Conservation (phyloP, 495 filamentous ascomycete species). For the Talaromyces wortmannii region DNA sequence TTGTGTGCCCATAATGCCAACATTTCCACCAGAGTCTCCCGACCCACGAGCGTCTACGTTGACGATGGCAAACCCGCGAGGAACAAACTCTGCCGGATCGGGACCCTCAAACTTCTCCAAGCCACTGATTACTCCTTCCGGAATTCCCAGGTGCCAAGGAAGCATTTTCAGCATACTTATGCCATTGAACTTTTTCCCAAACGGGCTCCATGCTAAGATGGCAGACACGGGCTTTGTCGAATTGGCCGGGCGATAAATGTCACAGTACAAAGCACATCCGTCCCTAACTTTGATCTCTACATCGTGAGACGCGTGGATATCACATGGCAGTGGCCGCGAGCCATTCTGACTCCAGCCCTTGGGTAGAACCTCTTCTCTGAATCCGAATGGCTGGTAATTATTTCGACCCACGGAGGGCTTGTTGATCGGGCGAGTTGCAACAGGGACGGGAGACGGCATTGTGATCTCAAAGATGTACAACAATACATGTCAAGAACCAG, state of each 20-base stretch:
- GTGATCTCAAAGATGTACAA: not conserved
- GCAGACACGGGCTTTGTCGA: conserved; percentile 19
- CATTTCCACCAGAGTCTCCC: conserved; percentile 26
- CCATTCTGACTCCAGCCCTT: conserved; percentile 19
- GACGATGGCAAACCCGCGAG: conserved; percentile 35
- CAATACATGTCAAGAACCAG: too few relatives aligned
- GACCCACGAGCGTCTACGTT: conserved; percentile 36
- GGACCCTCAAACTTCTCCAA: conserved; percentile 39
- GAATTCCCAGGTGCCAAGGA: conserved; percentile 11
- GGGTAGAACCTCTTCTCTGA: not conserved
- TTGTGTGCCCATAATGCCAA: conserved; percentile 33
- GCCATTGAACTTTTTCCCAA: conserved; percentile 26
- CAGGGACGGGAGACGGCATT: not conserved
- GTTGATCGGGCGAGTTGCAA: not conserved
- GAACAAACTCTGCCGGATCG: conserved; percentile 33
- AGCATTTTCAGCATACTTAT: conserved; percentile 15
- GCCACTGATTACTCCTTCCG: conserved; percentile 7
- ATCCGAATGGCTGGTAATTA: not conserved
- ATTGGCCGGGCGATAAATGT: conserved; percentile 25
- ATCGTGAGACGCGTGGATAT: conserved; percentile 19
- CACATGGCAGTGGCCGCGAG: conserved; percentile 10
- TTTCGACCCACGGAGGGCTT: not conserved
- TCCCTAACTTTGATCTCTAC: conserved; percentile 23
- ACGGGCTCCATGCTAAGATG: conserved; percentile 25
- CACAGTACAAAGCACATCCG: conserved; percentile 18